phyloP scores from a whole-genome alignment of 805 yeast genomes.

The Pichia heedii region DNA sequence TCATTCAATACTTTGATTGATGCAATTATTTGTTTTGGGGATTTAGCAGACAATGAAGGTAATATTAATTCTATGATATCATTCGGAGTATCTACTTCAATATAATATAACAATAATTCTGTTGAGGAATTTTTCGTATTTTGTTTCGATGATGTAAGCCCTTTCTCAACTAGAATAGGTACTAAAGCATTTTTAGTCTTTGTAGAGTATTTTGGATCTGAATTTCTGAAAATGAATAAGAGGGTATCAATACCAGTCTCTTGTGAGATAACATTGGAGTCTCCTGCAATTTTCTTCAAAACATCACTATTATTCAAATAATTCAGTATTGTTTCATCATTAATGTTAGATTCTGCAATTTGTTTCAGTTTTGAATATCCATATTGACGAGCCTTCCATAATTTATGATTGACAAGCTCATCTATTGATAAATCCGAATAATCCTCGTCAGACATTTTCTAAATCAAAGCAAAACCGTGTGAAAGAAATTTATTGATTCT shows the following conservation, averaged over 20 bases:
- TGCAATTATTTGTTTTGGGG: conserved; percentile 75
- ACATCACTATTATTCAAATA: conserved; percentile 45
- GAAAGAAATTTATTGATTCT: too few relatives aligned
- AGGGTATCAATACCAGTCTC: conserved; percentile 66
- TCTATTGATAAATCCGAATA: conserved; percentile 1
- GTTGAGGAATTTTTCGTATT: conserved; percentile 60
- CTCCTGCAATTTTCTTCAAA: conserved; percentile 54
- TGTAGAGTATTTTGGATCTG: conserved; percentile 36
- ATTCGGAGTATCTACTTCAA: conserved; percentile 60
- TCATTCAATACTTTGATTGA: conserved; percentile 47
- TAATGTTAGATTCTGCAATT: neutral
- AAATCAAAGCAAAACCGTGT: neutral
- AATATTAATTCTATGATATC: conserved; percentile 57
- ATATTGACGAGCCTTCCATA: conserved; percentile 7
- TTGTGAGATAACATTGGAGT: conserved; percentile 85
- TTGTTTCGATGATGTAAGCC: conserved; percentile 63
- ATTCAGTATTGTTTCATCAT: neutral
- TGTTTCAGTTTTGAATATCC: conserved; percentile 2
- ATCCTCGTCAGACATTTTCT: conserved; percentile 1
- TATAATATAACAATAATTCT: conserved; percentile 52
- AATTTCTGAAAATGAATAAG: conserved; percentile 44
- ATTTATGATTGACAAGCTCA: conserved; percentile 3
- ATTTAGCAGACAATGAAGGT: conserved; percentile 50
- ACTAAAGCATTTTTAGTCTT: conserved; percentile 36
- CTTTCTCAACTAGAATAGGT: conserved; percentile 66